Evolutionary conservation across 202 grass and related monocot genomes (phyloP).

Genomic region (Setaria viridis): DNA sequence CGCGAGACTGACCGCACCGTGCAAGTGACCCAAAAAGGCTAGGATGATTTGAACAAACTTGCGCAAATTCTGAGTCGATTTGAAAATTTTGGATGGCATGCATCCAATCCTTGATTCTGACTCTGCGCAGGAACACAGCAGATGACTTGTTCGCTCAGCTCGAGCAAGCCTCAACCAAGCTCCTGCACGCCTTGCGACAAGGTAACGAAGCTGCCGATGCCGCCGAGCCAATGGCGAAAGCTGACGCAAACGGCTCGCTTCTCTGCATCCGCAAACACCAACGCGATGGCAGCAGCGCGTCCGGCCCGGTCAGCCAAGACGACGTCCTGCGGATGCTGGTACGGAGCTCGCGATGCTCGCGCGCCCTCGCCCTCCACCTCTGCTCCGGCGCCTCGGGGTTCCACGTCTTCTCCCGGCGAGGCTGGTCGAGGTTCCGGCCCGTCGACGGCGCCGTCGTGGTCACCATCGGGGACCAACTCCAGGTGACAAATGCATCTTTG

Average conservation of each 20-base stretch:
- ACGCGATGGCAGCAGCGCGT: neutral
- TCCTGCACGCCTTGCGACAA: constrained; percentile 43
- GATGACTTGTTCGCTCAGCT: constrained; percentile 49
- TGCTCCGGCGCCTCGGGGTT: constrained; percentile 53
- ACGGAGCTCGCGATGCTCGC: constrained; percentile 48
- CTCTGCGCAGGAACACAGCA: constrained; percentile 46
- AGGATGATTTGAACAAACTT: neutral
- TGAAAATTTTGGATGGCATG: neutral
- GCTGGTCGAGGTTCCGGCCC: constrained; percentile 59
- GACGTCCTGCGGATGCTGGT: constrained; percentile 58
- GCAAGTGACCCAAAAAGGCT: neutral
- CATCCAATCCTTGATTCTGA: neutral
- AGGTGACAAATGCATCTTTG: constrained; percentile 54
- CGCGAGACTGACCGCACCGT: neutral
- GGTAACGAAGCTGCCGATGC: neutral
- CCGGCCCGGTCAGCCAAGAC: constrained; percentile 37
- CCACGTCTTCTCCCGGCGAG: constrained; percentile 62
- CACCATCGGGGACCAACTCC: constrained; percentile 65
- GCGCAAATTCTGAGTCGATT: neutral
- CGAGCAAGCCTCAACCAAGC: constrained; percentile 46
- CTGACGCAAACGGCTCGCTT: constrained; percentile 10
- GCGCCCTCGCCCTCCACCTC: constrained; percentile 55
- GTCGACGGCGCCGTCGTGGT: constrained; percentile 55
- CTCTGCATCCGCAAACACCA: constrained; percentile 59
- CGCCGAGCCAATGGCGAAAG: neutral